phyloP scores from a whole-genome alignment of 306 rosid genomes.

The Rubus parviflorus region DNA sequence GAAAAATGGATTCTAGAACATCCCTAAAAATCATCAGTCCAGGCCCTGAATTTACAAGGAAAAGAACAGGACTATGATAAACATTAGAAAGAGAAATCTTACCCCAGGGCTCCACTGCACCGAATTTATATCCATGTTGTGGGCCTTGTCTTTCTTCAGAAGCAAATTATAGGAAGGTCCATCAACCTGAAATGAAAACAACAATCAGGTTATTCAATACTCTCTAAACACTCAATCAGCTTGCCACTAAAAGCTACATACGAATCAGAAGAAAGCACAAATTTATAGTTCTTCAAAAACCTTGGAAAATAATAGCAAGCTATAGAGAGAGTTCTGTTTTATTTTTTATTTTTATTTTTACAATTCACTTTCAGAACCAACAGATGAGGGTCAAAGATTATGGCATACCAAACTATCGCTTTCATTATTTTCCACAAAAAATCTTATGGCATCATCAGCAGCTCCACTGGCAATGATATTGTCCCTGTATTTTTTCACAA shows the following conservation, averaged over 20 bases:
- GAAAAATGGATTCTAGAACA: neutral
- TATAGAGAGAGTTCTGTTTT: neutral
- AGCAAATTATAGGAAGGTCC: constrained; percentile 65
- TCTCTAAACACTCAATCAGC: neutral
- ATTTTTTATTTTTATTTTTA: no score
- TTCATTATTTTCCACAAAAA: constrained; percentile 69
- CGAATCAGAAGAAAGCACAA: neutral
- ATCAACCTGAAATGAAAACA: constrained; percentile 47
- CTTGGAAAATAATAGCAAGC: neutral
- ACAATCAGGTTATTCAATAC: constrained; percentile 11
- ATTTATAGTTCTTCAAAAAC: neutral
- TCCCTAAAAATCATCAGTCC: neutral
- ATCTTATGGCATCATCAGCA: constrained; percentile 79
- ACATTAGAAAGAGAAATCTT: constrained; percentile 39
- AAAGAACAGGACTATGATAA: neutral
- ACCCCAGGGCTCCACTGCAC: constrained; percentile 96
- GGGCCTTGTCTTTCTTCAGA: constrained; percentile 77
- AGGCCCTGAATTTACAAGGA: neutral
- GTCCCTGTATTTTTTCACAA: constrained; percentile 50
- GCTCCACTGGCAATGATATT: constrained; percentile 97
- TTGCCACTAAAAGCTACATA: neutral
- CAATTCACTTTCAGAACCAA: neutral
- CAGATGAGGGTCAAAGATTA: neutral
- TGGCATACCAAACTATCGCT: constrained; percentile 54
- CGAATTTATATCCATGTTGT: constrained; percentile 72